These are phyloP conservation scores for Helichrysum umbraculigerum DNA, from an alignment of 129 eudicot genomes.

Conservation along the genomic window DNA sequence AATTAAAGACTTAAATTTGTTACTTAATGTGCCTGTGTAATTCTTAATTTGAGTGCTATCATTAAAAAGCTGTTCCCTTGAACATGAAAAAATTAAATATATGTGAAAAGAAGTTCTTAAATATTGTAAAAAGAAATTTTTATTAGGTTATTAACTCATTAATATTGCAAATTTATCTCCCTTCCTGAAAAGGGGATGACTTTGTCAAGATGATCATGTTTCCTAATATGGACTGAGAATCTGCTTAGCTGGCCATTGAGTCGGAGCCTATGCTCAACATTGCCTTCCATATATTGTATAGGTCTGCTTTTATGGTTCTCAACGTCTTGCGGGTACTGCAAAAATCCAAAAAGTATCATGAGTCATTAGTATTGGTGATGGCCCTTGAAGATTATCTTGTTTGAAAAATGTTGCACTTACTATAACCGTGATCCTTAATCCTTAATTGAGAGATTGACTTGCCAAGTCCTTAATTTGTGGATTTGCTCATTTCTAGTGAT, in stretches of 20 bases:
- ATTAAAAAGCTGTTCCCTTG: neutral
- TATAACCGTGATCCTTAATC: too few species aligned
- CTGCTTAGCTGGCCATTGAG: neutral
- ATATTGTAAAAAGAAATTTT: too few species aligned
- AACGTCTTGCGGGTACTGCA: neutral
- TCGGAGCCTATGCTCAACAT: too few species aligned
- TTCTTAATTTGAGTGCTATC: neutral
- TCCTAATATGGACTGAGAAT: neutral
- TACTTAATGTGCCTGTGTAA: slow-evolving; percentile 10
- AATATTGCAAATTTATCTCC: neutral
- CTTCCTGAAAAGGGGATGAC: too few species aligned
- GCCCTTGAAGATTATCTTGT: neutral
- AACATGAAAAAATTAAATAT: too few species aligned
- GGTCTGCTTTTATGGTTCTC: too few species aligned
- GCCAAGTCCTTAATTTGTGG: neutral
- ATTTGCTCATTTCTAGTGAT: neutral
- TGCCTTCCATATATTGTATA: neutral
- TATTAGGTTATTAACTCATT: neutral
- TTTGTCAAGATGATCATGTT: neutral
- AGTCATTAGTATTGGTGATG: neutral
- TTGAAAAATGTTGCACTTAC: neutral
- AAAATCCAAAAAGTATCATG: neutral
- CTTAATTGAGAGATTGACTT: neutral
- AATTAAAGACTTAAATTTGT: neutral
- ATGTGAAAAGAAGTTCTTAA: neutral